Percentiles rank a stretch among this genome's conserved stretches.
Conservation (phyloP, 306 rosid species). For the Malus asiatica region DNA sequence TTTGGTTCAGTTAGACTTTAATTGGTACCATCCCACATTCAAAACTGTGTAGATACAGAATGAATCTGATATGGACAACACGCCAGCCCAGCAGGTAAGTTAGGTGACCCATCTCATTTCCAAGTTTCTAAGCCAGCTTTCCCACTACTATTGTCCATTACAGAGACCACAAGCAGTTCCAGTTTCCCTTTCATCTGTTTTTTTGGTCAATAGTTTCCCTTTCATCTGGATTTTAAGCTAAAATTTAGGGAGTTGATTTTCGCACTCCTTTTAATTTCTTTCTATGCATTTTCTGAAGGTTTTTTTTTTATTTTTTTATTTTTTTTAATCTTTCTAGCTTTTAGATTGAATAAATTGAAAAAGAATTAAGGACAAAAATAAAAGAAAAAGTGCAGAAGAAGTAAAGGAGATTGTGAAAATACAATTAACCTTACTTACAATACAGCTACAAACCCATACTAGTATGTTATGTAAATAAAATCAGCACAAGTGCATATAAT, state of each 20-base stretch:
- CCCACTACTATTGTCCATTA: neutral
- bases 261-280: neutral
- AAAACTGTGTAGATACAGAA: neutral
- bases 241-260: neutral
- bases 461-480: no score
- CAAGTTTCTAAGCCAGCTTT: neutral
- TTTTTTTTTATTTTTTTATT: no score
- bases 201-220: conserved; percentile 1
- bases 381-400: no score
- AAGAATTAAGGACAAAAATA: no score
- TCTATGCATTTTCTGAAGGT: no score
- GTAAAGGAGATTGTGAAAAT: neutral
- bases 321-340: no score
- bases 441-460: neutral
- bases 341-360: no score
- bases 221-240: conserved; percentile 13
- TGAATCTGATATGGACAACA: conserved; percentile 16
- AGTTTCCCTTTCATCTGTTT: conserved; percentile 15
- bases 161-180: conserved; percentile 12
- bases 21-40: neutral
- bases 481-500: neutral
- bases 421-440: neutral
- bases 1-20: neutral
- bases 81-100: conserved; percentile 15
- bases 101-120: conserved; percentile 13